Evolutionary conservation across 2,329 filamentous ascomycete species (phyloP).

Genomic region (Scortechinia acanthostroma): DNA sequence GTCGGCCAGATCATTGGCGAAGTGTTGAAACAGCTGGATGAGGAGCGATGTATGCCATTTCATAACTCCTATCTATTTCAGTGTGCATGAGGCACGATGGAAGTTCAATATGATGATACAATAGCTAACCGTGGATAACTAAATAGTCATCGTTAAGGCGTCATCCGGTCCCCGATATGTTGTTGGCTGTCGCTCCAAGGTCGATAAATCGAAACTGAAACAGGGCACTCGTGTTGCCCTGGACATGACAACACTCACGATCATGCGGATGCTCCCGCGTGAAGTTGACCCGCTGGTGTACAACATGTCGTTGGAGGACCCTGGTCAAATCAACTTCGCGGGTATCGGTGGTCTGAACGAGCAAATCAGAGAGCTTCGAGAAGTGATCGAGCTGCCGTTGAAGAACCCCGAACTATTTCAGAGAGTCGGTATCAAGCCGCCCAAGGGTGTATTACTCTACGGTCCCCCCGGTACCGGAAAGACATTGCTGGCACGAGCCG

Average conservation of each 20-base stretch:
- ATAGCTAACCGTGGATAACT: constrained; percentile 8
- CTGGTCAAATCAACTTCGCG: constrained; percentile 92
- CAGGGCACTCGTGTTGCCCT: constrained; percentile 95
- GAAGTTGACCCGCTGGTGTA: constrained; percentile 98
- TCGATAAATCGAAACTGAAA: constrained; percentile 94
- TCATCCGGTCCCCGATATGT: constrained; percentile 96
- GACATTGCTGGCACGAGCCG: neutral
- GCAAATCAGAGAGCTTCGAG: constrained; percentile 91
- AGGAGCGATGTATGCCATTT: constrained; percentile 79
- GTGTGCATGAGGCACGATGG: constrained; percentile 7
- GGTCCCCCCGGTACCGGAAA: neutral
- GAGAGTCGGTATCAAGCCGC: constrained; percentile 95
- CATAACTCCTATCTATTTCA: neutral
- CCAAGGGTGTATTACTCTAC: constrained; percentile 41
- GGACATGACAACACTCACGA: constrained; percentile 98
- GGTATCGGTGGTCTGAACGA: constrained; percentile 97
- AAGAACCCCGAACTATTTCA: constrained; percentile 98
- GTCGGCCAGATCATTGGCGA: constrained; percentile 99
- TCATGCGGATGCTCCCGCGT: constrained; percentile 98
- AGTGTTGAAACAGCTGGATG: constrained; percentile 95
- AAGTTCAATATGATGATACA: constrained; percentile 10
- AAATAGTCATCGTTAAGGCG: constrained; percentile 89
- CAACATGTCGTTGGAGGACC: constrained; percentile 99
- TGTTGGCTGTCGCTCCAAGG: constrained; percentile 94
- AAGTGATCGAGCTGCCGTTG: constrained; percentile 93